Evolutionary conservation across 192 early-diverging fungal species (phyloP).

Genomic region (Coemansia sp.): DNA sequence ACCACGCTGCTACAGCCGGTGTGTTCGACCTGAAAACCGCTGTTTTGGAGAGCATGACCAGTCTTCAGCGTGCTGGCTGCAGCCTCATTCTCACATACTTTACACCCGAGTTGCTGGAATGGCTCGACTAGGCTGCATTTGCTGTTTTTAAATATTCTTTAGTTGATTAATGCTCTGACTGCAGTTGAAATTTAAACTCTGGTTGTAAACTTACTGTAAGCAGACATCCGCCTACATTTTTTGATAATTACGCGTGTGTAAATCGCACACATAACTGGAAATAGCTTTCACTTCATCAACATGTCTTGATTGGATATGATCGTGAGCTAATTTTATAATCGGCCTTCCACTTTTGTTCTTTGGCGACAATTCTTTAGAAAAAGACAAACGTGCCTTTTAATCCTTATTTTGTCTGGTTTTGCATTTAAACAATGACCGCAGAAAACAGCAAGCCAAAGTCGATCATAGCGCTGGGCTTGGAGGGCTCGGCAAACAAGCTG

Average conservation of each 20-base stretch:
- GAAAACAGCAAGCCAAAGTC: conserved; percentile 20
- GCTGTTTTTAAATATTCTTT: no score
- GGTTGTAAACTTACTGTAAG: no score
- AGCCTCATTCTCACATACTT: conserved; percentile 95
- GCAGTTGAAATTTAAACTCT: no score
- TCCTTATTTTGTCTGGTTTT: not conserved
- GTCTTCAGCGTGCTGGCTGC: conserved; percentile 85
- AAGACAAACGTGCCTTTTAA: not conserved
- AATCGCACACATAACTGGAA: no score
- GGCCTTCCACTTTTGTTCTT: no score
- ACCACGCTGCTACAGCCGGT: conserved; percentile 77
- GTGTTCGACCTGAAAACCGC: conserved; percentile 80
- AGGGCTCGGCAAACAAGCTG: conserved; percentile 96
- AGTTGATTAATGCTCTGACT: no score
- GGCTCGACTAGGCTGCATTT: conserved; percentile 55
- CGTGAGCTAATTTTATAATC: no score
- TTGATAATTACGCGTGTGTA: no score
- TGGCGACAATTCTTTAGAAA: no score
- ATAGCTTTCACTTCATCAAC: no score
- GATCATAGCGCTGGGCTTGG: conserved; percentile 73
- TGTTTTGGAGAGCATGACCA: conserved; percentile 84
- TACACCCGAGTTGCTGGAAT: conserved; percentile 89
- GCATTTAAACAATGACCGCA: not conserved
- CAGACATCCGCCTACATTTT: no score
- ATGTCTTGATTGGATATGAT: no score